These are phyloP conservation scores for Aegle marmelos DNA, from an alignment of 345 rosid genomes.

Conservation along the genomic window DNA sequence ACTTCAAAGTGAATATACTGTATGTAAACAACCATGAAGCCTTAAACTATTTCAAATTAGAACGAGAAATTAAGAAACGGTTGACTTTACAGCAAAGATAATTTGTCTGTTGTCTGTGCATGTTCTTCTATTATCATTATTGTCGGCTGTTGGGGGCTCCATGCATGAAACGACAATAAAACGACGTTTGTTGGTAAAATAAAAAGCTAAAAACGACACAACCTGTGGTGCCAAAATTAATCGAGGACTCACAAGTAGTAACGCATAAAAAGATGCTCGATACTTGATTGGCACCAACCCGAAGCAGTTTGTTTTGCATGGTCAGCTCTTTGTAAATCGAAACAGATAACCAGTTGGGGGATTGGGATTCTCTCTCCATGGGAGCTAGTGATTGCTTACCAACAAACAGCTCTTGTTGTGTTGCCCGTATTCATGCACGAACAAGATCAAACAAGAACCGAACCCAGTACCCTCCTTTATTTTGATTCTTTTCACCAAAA, in stretches of 20 bases:
- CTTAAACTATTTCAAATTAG: background rate
- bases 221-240: constrained; percentile 8
- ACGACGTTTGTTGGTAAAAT: background rate
- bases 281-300: background rate
- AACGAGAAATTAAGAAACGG: background rate
- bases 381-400: constrained; percentile 24
- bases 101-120: background rate
- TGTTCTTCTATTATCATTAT: background rate
- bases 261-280: constrained; percentile 16
- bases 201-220: background rate
- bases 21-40: too few species aligned
- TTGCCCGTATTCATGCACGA: background rate
- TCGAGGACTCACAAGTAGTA: background rate
- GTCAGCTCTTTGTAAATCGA: background rate
- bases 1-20: too few species aligned
- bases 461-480: background rate
- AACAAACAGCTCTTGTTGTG: constrained; percentile 22
- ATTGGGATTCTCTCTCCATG: background rate
- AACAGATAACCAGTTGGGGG: background rate
- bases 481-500: constrained; percentile 2
- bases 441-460: background rate
- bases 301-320: background rate
- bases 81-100: background rate
- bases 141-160: constrained; percentile 6
- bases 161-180: constrained; percentile 2